Evolutionary conservation across 1,284 basidiomycete genomes (phyloP).

Genomic region (Caloboletus firmus): DNA sequence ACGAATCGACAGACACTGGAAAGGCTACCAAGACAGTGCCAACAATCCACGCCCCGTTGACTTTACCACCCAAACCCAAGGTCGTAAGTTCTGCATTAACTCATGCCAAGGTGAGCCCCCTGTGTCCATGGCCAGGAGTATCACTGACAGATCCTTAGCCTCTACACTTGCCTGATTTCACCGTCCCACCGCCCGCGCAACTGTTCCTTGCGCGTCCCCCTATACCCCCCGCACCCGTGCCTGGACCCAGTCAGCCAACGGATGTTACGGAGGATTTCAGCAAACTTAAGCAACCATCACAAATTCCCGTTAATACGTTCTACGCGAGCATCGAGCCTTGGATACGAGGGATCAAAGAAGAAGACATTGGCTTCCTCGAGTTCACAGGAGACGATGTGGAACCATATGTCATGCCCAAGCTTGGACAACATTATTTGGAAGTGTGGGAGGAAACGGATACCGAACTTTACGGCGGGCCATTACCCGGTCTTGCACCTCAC

Average conservation of each 20-base stretch:
- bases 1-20: conserved; percentile 41
- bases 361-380: conserved; percentile 87
- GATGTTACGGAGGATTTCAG: conserved; percentile 88
- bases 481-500: conserved; percentile 41
- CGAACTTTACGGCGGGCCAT: conserved; percentile 45
- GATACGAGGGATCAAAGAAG: conserved; percentile 82
- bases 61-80: conserved; percentile 53
- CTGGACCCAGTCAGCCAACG: conserved; percentile 77
- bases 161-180: conserved; percentile 55
- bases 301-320: conserved; percentile 70
- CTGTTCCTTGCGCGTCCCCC: conserved; percentile 68
- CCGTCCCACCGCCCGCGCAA: conserved; percentile 46
- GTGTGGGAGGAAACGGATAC: conserved; percentile 92
- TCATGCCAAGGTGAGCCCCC: conserved; percentile 50
- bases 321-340: conserved; percentile 85
- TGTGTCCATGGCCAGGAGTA: conserved; percentile 1
- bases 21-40: conserved; percentile 62
- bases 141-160: conserved; percentile 35
- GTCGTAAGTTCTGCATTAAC: conserved; percentile 43
- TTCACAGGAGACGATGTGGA: conserved; percentile 87
- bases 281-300: conserved; percentile 72
- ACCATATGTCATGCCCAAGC: conserved; percentile 81
- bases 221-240: conserved; percentile 63
- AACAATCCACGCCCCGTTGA: conserved; percentile 28
- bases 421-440: conserved; percentile 87